These are phyloP conservation scores for Sodiomyces alkalinus DNA, from an alignment of 2,329 filamentous ascomycete species.

Conservation along the genomic window DNA sequence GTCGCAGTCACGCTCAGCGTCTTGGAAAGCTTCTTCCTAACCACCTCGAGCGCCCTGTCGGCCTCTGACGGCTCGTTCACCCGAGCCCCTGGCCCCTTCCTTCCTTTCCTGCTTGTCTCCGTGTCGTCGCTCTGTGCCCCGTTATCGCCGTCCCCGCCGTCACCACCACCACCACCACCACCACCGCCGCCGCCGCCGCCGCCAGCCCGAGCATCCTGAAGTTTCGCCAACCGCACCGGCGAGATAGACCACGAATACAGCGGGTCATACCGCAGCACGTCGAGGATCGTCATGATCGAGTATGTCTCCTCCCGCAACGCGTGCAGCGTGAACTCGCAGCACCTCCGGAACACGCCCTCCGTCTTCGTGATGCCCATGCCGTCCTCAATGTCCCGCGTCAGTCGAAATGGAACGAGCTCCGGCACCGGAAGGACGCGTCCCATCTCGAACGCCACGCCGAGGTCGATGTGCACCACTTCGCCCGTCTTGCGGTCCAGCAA, in stretches of 20 bases:
- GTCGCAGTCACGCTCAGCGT: constrained; percentile 87
- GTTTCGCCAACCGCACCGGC: constrained; percentile 45
- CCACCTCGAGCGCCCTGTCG: constrained; percentile 78
- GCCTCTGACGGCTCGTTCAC: constrained; percentile 58
- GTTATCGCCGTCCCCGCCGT: constrained; percentile 15
- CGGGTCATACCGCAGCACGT: constrained; percentile 95
- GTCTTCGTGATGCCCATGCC: constrained; percentile 93
- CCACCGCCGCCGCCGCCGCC: constrained; percentile 20
- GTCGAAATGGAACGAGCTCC: constrained; percentile 86
- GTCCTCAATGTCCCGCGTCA: constrained; percentile 89
- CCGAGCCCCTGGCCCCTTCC: too few species aligned
- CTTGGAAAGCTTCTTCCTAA: constrained; percentile 91
- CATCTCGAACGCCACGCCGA: constrained; percentile 94
- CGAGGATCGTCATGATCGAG: constrained; percentile 96
- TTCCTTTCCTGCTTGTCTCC: constrained; percentile 21
- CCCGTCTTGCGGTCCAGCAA: constrained; percentile 78
- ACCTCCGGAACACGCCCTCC: constrained; percentile 92
- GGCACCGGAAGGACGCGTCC: constrained; percentile 90
- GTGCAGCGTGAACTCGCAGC: constrained; percentile 93
- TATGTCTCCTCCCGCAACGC: constrained; percentile 90
- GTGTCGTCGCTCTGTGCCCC: constrained; percentile 18
- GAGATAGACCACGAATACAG: constrained; percentile 92
- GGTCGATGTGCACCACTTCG: constrained; percentile 91
- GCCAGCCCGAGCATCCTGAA: constrained; percentile 23
- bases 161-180: background rate